Evolutionary conservation across 164 flowering plant species (phyloP).

Genomic region (Paratinospora sagittata): DNA sequence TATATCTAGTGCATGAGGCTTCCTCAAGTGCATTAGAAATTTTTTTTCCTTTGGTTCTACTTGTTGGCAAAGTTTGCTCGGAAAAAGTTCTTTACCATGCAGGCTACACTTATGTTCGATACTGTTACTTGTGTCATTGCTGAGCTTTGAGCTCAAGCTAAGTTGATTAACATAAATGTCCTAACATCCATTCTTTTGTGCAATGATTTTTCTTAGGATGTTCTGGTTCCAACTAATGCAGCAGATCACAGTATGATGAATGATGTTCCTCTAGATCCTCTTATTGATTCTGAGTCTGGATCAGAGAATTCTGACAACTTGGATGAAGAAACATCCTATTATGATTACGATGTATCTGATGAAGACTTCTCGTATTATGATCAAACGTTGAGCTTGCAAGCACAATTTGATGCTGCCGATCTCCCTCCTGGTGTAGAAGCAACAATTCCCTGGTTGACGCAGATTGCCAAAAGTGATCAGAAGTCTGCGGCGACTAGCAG

Average conservation of each 20-base stretch:
- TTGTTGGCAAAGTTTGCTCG: neutral
- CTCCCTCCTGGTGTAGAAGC: slow-evolving; percentile 23
- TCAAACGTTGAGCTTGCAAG: slow-evolving; percentile 18
- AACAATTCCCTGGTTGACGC: slow-evolving; percentile 14
- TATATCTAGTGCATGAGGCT: too few species aligned
- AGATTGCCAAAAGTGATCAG: slow-evolving; percentile 10
- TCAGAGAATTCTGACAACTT: neutral
- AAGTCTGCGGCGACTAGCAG: slow-evolving; percentile 12
- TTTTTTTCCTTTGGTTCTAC: neutral
- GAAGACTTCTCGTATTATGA: slow-evolving; percentile 3
- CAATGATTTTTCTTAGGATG: slow-evolving; percentile 10
- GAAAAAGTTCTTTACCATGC: too few species aligned
- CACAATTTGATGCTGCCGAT: slow-evolving; percentile 20
- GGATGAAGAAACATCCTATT: neutral
- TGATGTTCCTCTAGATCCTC: slow-evolving; percentile 5
- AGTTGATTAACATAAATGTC: neutral
- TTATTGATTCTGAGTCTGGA: neutral
- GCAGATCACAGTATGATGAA: neutral
- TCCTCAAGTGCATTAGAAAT: too few species aligned
- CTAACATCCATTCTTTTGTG: neutral
- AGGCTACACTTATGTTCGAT: neutral
- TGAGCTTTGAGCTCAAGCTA: neutral
- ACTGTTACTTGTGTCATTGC: neutral
- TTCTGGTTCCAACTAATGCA: slow-evolving; percentile 6
- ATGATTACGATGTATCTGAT: slow-evolving; percentile 7